These are phyloP conservation scores for Gossypium bickii DNA, from an alignment of 345 rosid genomes.

Conservation along the genomic window DNA sequence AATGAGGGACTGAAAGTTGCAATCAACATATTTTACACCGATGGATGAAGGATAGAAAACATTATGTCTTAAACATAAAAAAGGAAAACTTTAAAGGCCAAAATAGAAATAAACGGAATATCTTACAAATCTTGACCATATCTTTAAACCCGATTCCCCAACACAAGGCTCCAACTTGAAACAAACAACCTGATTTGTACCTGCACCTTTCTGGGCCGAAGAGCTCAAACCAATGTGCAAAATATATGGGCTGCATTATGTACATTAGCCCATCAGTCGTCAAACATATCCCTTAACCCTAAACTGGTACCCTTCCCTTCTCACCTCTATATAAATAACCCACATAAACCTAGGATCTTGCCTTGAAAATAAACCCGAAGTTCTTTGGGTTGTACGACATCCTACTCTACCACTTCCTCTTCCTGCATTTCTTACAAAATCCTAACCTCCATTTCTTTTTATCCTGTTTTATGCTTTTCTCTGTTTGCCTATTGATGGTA, in stretches of 20 bases:
- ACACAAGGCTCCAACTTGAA: neutral
- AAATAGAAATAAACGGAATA: no score
- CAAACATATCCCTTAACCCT: neutral
- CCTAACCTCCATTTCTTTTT: no score
- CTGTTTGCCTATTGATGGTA: constrained; percentile 43
- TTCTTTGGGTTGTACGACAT: neutral
- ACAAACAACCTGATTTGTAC: neutral
- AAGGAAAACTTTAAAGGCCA: no score
- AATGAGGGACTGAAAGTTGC: no score
- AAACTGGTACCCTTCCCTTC: neutral
- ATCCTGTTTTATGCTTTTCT: neutral
- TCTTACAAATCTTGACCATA: no score
- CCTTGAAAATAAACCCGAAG: neutral
- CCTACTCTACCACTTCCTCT: neutral
- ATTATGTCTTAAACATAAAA: no score
- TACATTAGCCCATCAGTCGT: neutral
- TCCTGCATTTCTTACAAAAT: neutral
- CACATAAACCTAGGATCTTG: neutral
- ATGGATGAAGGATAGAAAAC: no score
- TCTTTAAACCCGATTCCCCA: neutral
- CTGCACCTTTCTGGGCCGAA: no score
- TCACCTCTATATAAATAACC: neutral
- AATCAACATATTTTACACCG: no score
- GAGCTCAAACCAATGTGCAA: neutral
- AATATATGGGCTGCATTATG: neutral